Conservation (phyloP, 345 rosid genomes). For the Hypericum perforatum region DNA sequence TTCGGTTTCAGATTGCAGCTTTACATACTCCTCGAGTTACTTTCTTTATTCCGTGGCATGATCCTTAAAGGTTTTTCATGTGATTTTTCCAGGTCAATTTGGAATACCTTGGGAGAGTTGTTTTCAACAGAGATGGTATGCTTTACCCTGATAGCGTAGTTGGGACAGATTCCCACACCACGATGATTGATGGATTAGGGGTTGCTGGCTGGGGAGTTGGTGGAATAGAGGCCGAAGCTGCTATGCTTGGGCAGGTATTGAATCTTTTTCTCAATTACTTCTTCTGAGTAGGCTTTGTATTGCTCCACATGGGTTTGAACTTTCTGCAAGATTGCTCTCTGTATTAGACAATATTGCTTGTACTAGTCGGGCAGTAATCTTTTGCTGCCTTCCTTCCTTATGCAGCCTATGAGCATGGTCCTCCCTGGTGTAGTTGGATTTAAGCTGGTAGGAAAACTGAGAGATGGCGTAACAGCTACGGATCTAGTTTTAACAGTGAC, state of each 20-base stretch:
- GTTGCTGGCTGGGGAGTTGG: conserved; percentile 99
- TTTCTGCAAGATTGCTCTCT: neutral
- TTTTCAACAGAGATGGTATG: conserved; percentile 64
- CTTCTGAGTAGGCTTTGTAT: neutral
- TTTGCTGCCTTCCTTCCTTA: conserved; percentile 6
- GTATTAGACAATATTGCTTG: neutral
- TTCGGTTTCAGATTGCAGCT: neutral
- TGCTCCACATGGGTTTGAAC: neutral
- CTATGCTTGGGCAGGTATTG: conserved; percentile 96
- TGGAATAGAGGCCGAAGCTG: conserved; percentile 93
- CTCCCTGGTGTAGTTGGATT: conserved; percentile 96
- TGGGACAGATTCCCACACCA: conserved; percentile 92
- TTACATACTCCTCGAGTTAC: neutral
- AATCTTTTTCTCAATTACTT: neutral
- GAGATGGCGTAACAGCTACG: conserved; percentile 86
- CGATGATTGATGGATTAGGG: conserved; percentile 95
- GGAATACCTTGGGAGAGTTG: conserved; percentile 90
- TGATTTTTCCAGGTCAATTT: conserved; percentile 56
- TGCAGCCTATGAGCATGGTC: conserved; percentile 99
- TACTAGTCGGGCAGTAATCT: conserved; percentile 2
- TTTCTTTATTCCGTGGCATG: neutral
- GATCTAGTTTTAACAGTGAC: conserved; percentile 93
- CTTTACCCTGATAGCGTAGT: conserved; percentile 93
- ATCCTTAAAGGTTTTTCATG: conserved; percentile 3
- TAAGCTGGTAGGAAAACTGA: conserved; percentile 62